phyloP scores from a whole-genome alignment of 257 asterid genomes.

The Solanum lignicaule region DNA sequence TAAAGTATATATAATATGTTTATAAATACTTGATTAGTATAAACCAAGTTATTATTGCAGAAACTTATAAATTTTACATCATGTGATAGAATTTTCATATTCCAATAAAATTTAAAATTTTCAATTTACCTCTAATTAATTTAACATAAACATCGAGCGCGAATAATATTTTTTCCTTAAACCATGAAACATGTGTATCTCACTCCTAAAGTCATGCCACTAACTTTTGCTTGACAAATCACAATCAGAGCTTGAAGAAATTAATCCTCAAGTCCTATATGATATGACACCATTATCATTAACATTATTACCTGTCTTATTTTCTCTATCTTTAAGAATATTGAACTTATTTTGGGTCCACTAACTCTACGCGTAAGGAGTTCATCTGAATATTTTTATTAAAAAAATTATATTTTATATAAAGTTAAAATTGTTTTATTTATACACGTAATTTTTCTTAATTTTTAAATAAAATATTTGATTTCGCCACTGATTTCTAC shows the following conservation, averaged over 20 bases:
- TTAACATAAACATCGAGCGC: background rate
- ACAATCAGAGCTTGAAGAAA: background rate
- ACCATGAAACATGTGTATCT: background rate
- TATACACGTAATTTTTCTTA: background rate
- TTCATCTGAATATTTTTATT: background rate
- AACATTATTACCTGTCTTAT: background rate
- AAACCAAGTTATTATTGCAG: background rate
- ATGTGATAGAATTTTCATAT: background rate
- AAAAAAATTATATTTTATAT: background rate
- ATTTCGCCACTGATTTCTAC: rapidly evolving
- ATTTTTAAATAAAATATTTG: rapidly evolving
- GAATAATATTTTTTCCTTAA: background rate
- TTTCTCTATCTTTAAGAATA: background rate
- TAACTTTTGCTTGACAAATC: background rate
- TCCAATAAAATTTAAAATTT: background rate
- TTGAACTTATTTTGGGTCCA: background rate
- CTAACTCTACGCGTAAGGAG: background rate
- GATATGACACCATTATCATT: background rate
- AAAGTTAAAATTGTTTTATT: too few species aligned
- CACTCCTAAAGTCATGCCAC: background rate
- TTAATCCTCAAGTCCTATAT: background rate
- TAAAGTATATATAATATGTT: background rate
- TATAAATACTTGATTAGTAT: background rate
- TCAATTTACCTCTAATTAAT: background rate
- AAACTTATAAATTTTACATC: too few species aligned